Percentiles rank a stretch among this genome's conserved stretches.
These are phyloP conservation scores for Globisporangium viniferum DNA, from an alignment of 352 stramenopile genomes.

Conservation along the genomic window DNA sequence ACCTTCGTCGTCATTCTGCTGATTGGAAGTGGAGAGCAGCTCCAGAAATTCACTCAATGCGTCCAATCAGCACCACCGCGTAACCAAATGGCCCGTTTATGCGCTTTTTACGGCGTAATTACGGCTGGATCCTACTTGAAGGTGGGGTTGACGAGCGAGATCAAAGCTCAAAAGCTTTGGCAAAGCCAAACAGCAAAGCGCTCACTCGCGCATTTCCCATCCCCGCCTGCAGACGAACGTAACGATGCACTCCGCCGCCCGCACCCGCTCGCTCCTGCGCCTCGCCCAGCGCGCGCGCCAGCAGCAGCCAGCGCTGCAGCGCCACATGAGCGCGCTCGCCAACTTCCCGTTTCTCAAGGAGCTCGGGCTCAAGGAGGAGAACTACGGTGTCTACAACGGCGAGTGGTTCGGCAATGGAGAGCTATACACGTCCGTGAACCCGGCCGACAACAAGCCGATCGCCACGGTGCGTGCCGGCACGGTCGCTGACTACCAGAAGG, in stretches of 20 bases:
- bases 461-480: conserved; percentile 80
- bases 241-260: conserved; percentile 9
- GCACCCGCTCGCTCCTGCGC: conserved; percentile 14
- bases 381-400: conserved; percentile 83
- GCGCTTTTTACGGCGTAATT: conserved; percentile 12
- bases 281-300: conserved; percentile 9
- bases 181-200: background rate
- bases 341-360: conserved; percentile 80
- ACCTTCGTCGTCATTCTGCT: too few species aligned
- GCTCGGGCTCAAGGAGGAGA: conserved; percentile 78
- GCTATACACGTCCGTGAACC: conserved; percentile 83
- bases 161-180: background rate
- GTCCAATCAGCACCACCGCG: background rate
- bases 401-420: conserved; percentile 84
- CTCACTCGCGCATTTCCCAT: conserved; percentile 11
- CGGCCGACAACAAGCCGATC: conserved; percentile 79
- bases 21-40: background rate
- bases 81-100: conserved; percentile 6
- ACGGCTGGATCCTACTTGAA: conserved; percentile 11
- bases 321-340: conserved; percentile 39
- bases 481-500: conserved; percentile 80
- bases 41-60: background rate
- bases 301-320: conserved; percentile 14
- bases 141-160: conserved; percentile 1
- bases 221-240: conserved; percentile 6